Base-by-base conservation (phyloP, 805 yeast genomes). In the Saccharomycopsis schoenii region DNA sequence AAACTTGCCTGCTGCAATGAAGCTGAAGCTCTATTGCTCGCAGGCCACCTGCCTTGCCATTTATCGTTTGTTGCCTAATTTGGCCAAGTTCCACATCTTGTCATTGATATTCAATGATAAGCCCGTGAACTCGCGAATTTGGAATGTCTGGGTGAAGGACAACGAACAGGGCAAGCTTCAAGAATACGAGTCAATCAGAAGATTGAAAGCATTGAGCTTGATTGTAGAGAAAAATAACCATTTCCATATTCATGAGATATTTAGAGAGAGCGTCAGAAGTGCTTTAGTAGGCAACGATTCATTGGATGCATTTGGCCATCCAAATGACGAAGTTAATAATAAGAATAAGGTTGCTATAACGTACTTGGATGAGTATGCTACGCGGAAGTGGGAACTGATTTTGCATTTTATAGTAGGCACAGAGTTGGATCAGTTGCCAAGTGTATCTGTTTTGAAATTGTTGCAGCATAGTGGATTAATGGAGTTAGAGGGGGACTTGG, bases 341-440 rank as follows among this genome's bases (percentile, higher is more conserved):
- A 80, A 82, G 55, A 80, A 81, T 60, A 74, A 75, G 37, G 86
- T 88, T 4, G 84, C 82, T 56, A 72, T 84, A n/a, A 80, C 78
- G 42, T 86, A 85, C 67, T 76, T 93, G 56, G 96, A 89, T 66
- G 77, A 77, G 47, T 92, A 90, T 73, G 96, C 97, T 14, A 80
- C 90, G 6, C 81, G 80, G 55, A 90, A 88, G 69, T 94, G 99
- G 99, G 99, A 94, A 70, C 83, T 89, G 8, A 93, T 94, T 66
- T 77, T 94, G 67, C 98, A 94, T 77, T 94, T 86, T 75, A 93
- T 94, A 98, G 99, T 94, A 54, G 97, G 98, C 1, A 89, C 97
- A 0, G 88, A 89, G 58, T 74, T 85, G 55, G 77, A 81, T 11
- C 79, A 77, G 17, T 74, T 82, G 1, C 97, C 97, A 2, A 85